phyloP scores from a whole-genome alignment of 2,329 filamentous ascomycete species.

The Fusarium anguioides region DNA sequence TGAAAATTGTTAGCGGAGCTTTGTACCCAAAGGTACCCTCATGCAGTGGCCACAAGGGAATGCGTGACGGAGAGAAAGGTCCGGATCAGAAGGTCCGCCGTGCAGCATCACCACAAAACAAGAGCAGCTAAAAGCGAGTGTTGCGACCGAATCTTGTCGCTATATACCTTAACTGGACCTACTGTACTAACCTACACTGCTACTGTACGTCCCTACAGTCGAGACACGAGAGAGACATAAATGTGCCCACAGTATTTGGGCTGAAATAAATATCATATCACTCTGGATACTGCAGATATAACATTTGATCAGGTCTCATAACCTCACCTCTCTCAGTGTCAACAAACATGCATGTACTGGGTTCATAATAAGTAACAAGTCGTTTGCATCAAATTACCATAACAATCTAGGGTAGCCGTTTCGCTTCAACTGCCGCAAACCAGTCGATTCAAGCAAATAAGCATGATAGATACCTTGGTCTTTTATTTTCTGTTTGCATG shows the following conservation, averaged over 20 bases:
- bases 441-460: background rate
- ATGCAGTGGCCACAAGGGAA: constrained; percentile 8
- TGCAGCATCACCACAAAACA: background rate
- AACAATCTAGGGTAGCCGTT: background rate
- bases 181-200: too few species aligned
- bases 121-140: background rate
- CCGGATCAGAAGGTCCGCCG: constrained; percentile 25
- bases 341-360: background rate
- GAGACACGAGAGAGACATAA: constrained; percentile 6
- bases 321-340: too few species aligned
- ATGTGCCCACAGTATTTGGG: background rate
- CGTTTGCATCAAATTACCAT: background rate
- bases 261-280: background rate
- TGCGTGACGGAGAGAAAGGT: constrained; percentile 27
- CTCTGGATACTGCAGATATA: constrained; percentile 1
- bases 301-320: constrained; percentile 15
- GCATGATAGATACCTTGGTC: too few species aligned
- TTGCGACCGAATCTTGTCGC: constrained; percentile 1
- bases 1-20: constrained; percentile 32
- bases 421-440: background rate
- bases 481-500: too few species aligned
- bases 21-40: constrained; percentile 31
- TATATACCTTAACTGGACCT: too few species aligned
- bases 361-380: background rate
- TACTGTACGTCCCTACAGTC: too few species aligned